These are phyloP conservation scores for Sonneratia alba DNA, from an alignment of 345 rosid genomes.

Conservation along the genomic window DNA sequence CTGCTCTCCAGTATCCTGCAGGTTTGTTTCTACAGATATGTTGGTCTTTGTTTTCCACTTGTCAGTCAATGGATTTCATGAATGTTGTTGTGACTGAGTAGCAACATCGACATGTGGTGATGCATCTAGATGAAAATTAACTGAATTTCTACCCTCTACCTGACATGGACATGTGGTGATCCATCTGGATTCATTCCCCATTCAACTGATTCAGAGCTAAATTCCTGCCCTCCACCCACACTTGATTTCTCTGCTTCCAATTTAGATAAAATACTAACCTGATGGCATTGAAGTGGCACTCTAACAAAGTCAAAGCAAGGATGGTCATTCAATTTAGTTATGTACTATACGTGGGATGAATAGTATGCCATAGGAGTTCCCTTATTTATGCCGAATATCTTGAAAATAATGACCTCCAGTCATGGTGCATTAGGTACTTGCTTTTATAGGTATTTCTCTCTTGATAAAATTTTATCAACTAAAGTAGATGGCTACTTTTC, in stretches of 20 bases:
- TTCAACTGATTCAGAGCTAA: not conserved
- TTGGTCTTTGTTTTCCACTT: not conserved
- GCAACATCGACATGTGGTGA: not conserved
- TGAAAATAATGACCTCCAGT: not conserved
- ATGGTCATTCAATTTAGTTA: not conserved
- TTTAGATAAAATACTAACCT: not conserved
- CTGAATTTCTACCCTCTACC: not conserved
- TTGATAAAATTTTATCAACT: not conserved
- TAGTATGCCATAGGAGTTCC: not conserved
- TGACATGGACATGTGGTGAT: not conserved
- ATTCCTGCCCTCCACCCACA: not conserved
- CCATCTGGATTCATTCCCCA: not conserved
- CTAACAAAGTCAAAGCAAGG: not conserved
- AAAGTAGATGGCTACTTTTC: not conserved
- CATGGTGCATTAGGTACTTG: not conserved
- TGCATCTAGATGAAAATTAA: not conserved
- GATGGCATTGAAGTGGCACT: not conserved
- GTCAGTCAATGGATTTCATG: not conserved
- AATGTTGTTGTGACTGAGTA: not conserved
- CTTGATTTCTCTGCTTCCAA: not conserved
- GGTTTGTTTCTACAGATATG: slow-evolving; percentile 32
- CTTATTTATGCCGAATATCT: not conserved
- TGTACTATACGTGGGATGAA: not conserved
- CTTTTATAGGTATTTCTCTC: not conserved
- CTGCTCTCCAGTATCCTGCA: slow-evolving; percentile 91